These are phyloP conservation scores for Pueraria montana DNA, from an alignment of 306 rosid species.

Conservation along the genomic window DNA sequence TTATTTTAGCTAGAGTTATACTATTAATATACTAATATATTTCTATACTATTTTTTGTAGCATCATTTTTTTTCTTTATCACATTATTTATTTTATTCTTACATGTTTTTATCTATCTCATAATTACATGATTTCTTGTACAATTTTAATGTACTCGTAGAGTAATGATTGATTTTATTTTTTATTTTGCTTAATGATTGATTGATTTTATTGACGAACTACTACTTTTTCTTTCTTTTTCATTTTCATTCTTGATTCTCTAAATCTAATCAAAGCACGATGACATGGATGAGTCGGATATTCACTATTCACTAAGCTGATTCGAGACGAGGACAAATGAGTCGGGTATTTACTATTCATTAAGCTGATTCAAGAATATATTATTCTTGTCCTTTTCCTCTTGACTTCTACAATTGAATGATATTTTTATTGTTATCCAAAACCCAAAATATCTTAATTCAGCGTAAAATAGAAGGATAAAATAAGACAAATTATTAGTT, in stretches of 20 bases:
- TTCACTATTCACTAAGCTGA: background rate
- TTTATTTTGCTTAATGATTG: no score
- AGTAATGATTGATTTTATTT: conserved; percentile 25
- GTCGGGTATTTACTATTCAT: background rate
- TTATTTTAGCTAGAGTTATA: background rate
- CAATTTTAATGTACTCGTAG: background rate
- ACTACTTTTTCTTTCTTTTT: background rate
- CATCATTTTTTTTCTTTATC: no score
- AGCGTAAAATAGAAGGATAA: background rate
- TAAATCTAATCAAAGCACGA: background rate
- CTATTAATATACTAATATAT: background rate
- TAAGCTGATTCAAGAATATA: background rate
- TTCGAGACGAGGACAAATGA: background rate
- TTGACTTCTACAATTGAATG: background rate
- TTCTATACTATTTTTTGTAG: background rate
- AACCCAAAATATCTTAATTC: background rate
- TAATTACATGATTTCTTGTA: no score
- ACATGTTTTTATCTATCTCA: background rate
- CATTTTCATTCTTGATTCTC: background rate
- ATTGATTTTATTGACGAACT: background rate
- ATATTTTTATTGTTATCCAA: background rate
- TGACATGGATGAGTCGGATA: background rate
- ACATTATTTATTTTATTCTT: no score
- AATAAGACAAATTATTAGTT: background rate
- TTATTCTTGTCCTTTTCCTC: background rate